A percentile compares a stretch with the other conserved stretches of the same genome.
Conservation (phyloP, 2,329 filamentous ascomycete genomes). For the Dendrostoma leiphaemia region DNA sequence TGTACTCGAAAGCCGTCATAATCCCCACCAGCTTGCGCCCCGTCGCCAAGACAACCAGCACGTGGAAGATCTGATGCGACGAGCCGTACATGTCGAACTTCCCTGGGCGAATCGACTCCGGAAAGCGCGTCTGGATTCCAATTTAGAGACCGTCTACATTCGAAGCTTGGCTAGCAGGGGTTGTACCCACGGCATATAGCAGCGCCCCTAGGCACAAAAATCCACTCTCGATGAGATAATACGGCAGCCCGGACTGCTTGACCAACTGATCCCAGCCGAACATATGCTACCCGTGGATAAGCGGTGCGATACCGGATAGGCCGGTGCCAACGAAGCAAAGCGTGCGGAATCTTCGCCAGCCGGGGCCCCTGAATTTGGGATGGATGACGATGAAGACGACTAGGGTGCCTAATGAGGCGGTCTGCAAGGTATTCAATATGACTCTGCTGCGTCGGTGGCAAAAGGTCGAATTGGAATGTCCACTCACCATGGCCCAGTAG, state of each 20-base stretch:
- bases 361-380: conserved; percentile 16
- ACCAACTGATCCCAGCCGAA: conserved; percentile 17
- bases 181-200: conserved; percentile 17
- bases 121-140: conserved; percentile 18
- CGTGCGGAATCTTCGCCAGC: conserved; percentile 15
- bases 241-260: conserved; percentile 18
- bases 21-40: conserved; percentile 23
- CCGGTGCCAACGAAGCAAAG: conserved; percentile 17
- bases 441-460: too few relatives aligned
- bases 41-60: conserved; percentile 23
- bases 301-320: conserved; percentile 13
- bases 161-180: conserved; percentile 7
- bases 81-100: conserved; percentile 13
- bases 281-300: conserved; percentile 14
- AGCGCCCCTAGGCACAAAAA: too few relatives aligned
- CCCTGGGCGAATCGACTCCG: conserved; percentile 16
- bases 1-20: conserved; percentile 15
- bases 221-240: too few relatives aligned
- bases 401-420: conserved; percentile 6
- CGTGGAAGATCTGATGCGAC: conserved; percentile 16
- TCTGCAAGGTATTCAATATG: too few relatives aligned
- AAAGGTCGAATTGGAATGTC: not conserved
- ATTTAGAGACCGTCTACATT: conserved; percentile 14
- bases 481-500: conserved; percentile 27
- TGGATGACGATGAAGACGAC: conserved; percentile 15